Base-by-base conservation (phyloP, 2,329 filamentous ascomycete species). In the Calonectria pteridis region DNA sequence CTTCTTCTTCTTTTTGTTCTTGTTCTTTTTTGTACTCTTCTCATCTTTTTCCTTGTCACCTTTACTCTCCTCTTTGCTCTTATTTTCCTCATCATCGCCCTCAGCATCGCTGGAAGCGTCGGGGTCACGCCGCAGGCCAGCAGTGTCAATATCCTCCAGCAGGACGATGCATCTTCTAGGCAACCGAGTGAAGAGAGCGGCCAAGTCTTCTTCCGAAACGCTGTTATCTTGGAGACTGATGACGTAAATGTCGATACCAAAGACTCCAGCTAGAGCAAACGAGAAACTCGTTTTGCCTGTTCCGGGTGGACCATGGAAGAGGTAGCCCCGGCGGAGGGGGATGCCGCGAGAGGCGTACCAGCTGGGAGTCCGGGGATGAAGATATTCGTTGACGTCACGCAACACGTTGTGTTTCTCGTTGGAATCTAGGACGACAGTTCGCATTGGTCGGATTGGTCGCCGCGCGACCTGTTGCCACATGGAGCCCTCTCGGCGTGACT, bases 271-370 rank as follows among this genome's bases (percentile, higher is more conserved):
- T 11, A 94, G 83, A 0, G 92, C 92, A 78, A 93, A 92, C 0
- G 90, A 92, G 18, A 94, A 88, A 35, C 89, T 92, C 0, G 92
- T 94, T 83, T 95, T 95, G 26, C 94, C 93, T 0, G 93, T 94
- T 0, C 94, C 93, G 0, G 93, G 93, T 0, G 93, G 93, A 0
- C 94, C 94, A 77, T 95, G 89, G 76, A 96, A 94, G 0, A 96
- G 88, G 78, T 96, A 96, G 0, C 94, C 95, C 35, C 94, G 86
- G 0, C 94, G 89, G 67, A 96, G 92, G 0, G 94, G 94, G 35
- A 96, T 94, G 0, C 94, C 94, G 2, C 93, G 88, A 62, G 91
- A 91, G 0, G 93, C 91, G 79, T 96, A 96, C 93, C 94, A 96
- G 13, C 88, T 87, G 1, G 91, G 90, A 0, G 92, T 94, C 0